Evolutionary conservation across 768 basidiomycete genomes (phyloP).

Genomic region (Scleroderma bovista): DNA sequence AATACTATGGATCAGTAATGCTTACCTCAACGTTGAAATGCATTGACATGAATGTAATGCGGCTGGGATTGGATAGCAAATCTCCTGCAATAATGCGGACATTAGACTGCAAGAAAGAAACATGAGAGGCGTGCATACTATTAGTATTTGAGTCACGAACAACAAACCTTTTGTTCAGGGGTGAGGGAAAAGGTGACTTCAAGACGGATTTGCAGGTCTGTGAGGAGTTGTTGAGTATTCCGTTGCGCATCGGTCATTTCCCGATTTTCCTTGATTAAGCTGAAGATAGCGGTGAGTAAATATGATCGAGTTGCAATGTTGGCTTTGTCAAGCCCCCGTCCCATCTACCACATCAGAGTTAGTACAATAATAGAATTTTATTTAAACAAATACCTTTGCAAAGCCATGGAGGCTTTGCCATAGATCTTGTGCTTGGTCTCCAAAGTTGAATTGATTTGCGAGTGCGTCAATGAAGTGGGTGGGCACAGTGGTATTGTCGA

Average conservation of each 20-base stretch:
- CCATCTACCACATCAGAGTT: too few relatives aligned
- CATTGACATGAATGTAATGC: neutral
- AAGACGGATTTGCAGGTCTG: too few relatives aligned
- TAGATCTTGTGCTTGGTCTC: neutral
- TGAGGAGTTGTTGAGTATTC: neutral
- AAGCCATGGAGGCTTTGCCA: neutral
- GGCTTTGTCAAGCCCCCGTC: neutral
- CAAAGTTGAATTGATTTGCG: neutral
- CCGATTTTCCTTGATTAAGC: neutral
- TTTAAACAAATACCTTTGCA: neutral
- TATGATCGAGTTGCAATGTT: neutral
- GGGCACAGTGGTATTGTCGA: neutral
- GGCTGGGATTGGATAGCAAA: neutral
- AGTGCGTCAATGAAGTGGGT: neutral
- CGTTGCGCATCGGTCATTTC: neutral
- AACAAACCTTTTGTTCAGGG: too few relatives aligned
- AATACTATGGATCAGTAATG: neutral
- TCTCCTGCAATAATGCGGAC: neutral
- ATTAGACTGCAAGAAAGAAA: neutral
- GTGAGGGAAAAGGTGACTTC: too few relatives aligned
- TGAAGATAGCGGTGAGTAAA: neutral
- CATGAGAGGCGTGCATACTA: too few relatives aligned
- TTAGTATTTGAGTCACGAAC: too few relatives aligned
- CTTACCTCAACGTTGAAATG: slow-evolving; percentile 1
- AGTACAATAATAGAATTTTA: too few relatives aligned